Conservation (phyloP, 768 basidiomycete genomes). For the Xanthoconium purpureum region DNA sequence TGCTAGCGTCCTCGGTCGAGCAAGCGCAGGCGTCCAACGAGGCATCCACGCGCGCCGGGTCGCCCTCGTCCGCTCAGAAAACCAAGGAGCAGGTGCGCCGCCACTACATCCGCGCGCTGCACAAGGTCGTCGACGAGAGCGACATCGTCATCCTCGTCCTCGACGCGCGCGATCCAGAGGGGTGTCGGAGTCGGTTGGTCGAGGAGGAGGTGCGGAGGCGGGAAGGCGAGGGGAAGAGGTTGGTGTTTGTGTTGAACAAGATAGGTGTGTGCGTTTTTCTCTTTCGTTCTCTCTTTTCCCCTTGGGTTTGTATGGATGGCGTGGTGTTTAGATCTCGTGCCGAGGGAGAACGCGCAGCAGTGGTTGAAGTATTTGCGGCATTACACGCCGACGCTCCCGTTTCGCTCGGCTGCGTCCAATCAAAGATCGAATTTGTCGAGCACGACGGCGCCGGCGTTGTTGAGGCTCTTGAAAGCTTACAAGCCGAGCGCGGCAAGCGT, state of each 20-base stretch:
- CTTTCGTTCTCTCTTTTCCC: neutral
- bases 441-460: conserved; percentile 68
- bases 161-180: conserved; percentile 94
- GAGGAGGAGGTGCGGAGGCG: conserved; percentile 90
- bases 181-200: conserved; percentile 85
- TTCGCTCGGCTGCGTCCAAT: conserved; percentile 74
- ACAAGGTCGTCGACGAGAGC: conserved; percentile 91
- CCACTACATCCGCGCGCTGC: conserved; percentile 74
- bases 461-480: conserved; percentile 82
- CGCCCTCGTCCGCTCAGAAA: conserved; percentile 34
- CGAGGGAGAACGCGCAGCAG: conserved; percentile 78
- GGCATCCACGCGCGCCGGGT: conserved; percentile 34
- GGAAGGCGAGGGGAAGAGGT: conserved; percentile 84
- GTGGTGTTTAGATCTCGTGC: conserved; percentile 69
- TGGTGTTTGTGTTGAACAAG: conserved; percentile 96
- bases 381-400: conserved; percentile 88
- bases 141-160: conserved; percentile 89
- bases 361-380: conserved; percentile 94
- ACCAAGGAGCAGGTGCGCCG: conserved; percentile 69
- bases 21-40: neutral
- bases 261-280: conserved; percentile 65
- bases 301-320: neutral
- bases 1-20: conserved; percentile 39
- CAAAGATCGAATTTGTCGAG: conserved; percentile 81
- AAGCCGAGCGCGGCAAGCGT: conserved; percentile 64